Evolutionary conservation across 352 stramenopile genomes (phyloP), one percentile per base, ranked within the genome.

Genomic region (Phytophthora idaei): DNA sequence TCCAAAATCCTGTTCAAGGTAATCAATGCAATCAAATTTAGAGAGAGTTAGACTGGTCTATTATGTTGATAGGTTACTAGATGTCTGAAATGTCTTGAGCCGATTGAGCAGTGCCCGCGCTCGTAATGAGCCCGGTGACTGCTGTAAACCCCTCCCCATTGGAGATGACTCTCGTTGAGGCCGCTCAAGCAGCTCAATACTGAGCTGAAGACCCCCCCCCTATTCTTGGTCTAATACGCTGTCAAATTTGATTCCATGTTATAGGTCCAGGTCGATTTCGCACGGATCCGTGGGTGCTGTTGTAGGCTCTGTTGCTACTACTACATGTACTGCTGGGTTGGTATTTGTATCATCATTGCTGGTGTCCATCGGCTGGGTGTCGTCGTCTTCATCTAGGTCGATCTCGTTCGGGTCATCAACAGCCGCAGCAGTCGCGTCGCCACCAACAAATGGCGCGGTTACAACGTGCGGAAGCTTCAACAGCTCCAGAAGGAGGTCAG

Each of bases 381-480:
- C 46, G 5, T 84, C 68, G 8, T 83, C 76, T 14, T 87, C 79
- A 21, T 84, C 76, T 12, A 91, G 39, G 32, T 87, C 70, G 34
- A 91, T 88, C 28, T 73, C 79, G 21, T 90, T 91, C 4, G 83
- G 80, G 34, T 91, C 78, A 31, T 77, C 67, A 10, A 83, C 54
- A 55, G 44, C 36, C 0, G 46, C 59, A 27, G 29, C 44, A 29
- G 62, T 29, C 9, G 42, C 59, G 25, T n/a, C 41, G 10, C 52
- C 67, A 3, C 52, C 28, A 42, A 73, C 55, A 69, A 90, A 98
- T n/a, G 97, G 94, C 17, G 94, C 80, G 11, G 97, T 99, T 8
- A 98, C 81, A 21, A 95, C 85, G 66, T 99, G 97, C n/a, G 85
- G 80, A 21, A 99, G 75, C 64, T 96, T 93, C 34, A 99, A 77